Evolutionary conservation across 2,329 filamentous ascomycete genomes (phyloP), one percentile per base, ranked within the genome.

Genomic region (Celoporthe dispersa): DNA sequence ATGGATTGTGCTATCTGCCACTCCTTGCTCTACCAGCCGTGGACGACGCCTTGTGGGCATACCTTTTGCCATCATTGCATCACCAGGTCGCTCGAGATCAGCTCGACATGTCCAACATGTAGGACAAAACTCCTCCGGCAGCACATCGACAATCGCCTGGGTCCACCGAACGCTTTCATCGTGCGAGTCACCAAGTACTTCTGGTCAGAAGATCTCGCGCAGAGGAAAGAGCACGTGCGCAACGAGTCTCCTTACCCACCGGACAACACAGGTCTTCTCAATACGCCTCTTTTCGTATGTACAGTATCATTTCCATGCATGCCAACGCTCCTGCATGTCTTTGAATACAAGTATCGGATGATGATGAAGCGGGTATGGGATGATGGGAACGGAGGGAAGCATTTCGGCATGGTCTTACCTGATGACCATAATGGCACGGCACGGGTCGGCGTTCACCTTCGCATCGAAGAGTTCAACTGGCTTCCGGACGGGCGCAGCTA

Each of bases 1-100:
- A 83, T 97, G 76, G 94, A 97, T 76, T 98, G 94, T 74, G 93
- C 96, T 75, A 90, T 97, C 70, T 97, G 94, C 80, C 97, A 95
- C 78, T 88, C 90, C 55, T 80, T 97, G 31, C 92, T 95, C 78
- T 83, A 94, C 71, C 92, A 97, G 72, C 94, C 94, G 0, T 83
- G 94, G 66, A 97, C 94, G 0, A 97, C 93, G 0, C 85, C 88
- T 1, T 98, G 94, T 75, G 94, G 94, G 1, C 94, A 98, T 78
- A 97, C 94, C 0, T 95, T 96, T 76, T 98, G 94, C 78, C 90
- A 92, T 28, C 87, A 87, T 70, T 98, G 94, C 78, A 84, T 97
- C 31, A 88, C 90, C 68, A 88, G 92, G 61, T 89, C 92, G 8
- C 84, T 97, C 70, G 92, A 63, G 3, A 67, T 65, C 33, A 91